Conservation (phyloP, 305 asterid species). For the Ilex paraguariensis region DNA sequence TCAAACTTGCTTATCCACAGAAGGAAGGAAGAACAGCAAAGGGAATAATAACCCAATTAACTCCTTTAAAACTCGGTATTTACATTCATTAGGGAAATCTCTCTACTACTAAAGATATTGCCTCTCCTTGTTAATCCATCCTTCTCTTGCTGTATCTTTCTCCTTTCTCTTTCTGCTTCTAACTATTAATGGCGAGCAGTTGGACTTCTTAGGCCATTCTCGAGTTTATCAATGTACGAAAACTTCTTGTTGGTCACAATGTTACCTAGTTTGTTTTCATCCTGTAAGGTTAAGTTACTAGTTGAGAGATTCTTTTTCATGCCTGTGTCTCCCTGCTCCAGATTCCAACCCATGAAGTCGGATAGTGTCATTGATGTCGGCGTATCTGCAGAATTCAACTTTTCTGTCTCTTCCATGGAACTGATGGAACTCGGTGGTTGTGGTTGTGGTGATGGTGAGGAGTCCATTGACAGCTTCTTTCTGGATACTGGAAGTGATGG, state of each 20-base stretch:
- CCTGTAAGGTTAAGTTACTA: constrained; percentile 9
- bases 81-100: background rate
- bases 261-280: constrained; percentile 17
- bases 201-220: constrained; percentile 54
- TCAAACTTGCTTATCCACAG: too few species aligned
- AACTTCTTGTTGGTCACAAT: constrained; percentile 33
- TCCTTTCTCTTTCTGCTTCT: background rate
- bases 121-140: too few species aligned
- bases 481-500: constrained; percentile 38
- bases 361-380: constrained; percentile 65
- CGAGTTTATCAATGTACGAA: constrained; percentile 57
- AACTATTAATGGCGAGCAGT: constrained; percentile 41
- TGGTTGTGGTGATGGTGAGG: constrained; percentile 32
- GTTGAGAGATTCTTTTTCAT: constrained; percentile 27
- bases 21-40: background rate
- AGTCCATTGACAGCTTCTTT: constrained; percentile 21
- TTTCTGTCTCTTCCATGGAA: constrained; percentile 33
- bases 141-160: constrained; percentile 1
- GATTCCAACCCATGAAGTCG: constrained; percentile 75
- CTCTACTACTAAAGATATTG: background rate
- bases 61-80: too few species aligned
- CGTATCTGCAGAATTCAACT: constrained; percentile 29
- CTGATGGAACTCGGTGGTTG: constrained; percentile 16
- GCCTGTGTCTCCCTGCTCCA: constrained; percentile 28
- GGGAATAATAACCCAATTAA: background rate